Evolutionary conservation across 768 basidiomycete species (phyloP), one percentile per base, ranked within the genome.

Genomic region (Imleria badia): DNA sequence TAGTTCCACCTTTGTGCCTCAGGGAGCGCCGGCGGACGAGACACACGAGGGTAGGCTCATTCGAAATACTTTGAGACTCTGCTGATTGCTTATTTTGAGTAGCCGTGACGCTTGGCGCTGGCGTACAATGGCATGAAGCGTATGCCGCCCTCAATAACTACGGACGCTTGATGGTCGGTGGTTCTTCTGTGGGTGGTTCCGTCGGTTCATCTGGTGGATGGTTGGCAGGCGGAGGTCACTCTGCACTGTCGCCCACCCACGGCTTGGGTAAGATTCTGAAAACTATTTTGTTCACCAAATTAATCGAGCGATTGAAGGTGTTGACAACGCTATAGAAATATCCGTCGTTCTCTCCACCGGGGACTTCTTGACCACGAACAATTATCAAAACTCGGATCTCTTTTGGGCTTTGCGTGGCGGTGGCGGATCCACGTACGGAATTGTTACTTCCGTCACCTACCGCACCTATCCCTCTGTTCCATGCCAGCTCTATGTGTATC

Each of bases 381-480:
- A 60, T 0, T 66, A 74, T 60, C 68, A 72, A 35, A 72, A 81
- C 58, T 19, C 69, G 12, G 79, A 82, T 48, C 72, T 84, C 6
- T 84, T 80, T 64, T 84, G 79, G 78, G 82, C 82, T 0, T 60
- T 84, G 44, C 72, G 81, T 33, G 81, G 81, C 1, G 78, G 78
- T 2, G 81, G 81, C 1, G 80, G 80, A 6, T 73, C 76, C 13
- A 81, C 77, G 0, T 82, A 69, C 43, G 81, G 78, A 8, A 69
- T 82, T 19, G 67, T 82, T 44, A 75, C 76, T 3, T 77, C 77
- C 0, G 76, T 74, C 10, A 80, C 80, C 1, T 81, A 81, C 57
- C 63, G 64, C 41, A 80, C 78, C 1, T 73, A 79, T 46, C 73
- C 76, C 2, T 33, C 61, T 8, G 56, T 72, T 26, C 26, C 3